Percentiles rank a stretch among this genome's conserved stretches.
Conservation (phyloP, 2,329 filamentous ascomycete genomes). For the Arthrobotrys megalospora region DNA sequence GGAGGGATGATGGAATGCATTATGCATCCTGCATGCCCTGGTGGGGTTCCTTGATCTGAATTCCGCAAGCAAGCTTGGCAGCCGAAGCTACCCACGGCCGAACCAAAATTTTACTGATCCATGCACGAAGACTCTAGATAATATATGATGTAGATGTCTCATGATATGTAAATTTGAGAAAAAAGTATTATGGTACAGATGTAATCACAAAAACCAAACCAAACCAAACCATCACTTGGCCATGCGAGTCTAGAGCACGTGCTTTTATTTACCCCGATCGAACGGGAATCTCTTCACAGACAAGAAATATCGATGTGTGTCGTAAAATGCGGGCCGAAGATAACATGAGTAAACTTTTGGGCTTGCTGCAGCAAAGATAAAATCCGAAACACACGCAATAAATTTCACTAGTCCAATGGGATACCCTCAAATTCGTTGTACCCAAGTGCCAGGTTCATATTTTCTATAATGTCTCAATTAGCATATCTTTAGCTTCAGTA, state of each 20-base stretch:
- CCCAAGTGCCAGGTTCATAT: constrained; percentile 93
- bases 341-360: constrained; percentile 44
- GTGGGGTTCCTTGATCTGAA: constrained; percentile 23
- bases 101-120: neutral
- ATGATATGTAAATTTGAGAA: constrained; percentile 9
- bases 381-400: neutral
- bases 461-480: constrained; percentile 72
- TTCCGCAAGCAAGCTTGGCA: constrained; percentile 18
- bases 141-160: neutral
- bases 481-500: neutral
- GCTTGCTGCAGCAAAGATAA: constrained; percentile 1
- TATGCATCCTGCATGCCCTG: constrained; percentile 24
- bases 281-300: constrained; percentile 20
- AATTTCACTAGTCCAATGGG: constrained; percentile 71
- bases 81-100: constrained; percentile 5
- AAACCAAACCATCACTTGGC: neutral
- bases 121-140: neutral
- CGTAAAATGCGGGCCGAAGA: constrained; percentile 5
- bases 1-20: constrained; percentile 34
- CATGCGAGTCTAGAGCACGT: constrained; percentile 1
- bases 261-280: constrained; percentile 20
- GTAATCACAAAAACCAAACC: neutral
- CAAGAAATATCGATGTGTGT: constrained; percentile 10
- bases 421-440: constrained; percentile 92
- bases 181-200: constrained; percentile 20